phyloP scores from a whole-genome alignment of 2,329 filamentous ascomycete genomes.

The Clonostachys byssicola region DNA sequence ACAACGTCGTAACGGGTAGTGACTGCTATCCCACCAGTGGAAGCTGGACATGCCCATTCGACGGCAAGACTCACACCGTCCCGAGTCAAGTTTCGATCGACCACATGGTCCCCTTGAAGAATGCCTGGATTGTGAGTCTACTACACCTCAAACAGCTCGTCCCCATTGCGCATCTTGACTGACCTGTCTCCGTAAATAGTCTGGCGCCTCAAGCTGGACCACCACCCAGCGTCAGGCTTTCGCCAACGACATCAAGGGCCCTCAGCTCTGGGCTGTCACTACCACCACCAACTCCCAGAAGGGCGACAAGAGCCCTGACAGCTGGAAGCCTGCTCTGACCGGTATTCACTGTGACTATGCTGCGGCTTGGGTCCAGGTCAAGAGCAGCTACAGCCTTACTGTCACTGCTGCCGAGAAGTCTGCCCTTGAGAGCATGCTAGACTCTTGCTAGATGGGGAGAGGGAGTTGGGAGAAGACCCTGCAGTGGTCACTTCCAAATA shows the following conservation, averaged over 20 bases:
- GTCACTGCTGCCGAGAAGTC: slow-evolving; percentile 61
- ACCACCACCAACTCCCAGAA: slow-evolving; percentile 72
- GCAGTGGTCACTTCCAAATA: no score
- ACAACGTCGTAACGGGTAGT: slow-evolving; percentile 50
- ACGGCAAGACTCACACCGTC: slow-evolving; percentile 65
- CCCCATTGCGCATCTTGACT: neutral
- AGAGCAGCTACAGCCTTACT: slow-evolving; percentile 65
- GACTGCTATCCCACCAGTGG: slow-evolving; percentile 63
- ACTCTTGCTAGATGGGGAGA: slow-evolving; percentile 14
- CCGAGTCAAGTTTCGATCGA: slow-evolving; percentile 76
- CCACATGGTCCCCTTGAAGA: slow-evolving; percentile 76
- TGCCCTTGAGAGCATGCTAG: slow-evolving; percentile 16
- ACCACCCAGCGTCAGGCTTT: slow-evolving; percentile 61
- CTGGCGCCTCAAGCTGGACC: slow-evolving; percentile 70
- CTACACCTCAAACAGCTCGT: neutral
- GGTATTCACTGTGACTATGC: slow-evolving; percentile 78
- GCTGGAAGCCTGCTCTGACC: slow-evolving; percentile 68
- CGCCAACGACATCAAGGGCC: slow-evolving; percentile 72
- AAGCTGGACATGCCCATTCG: slow-evolving; percentile 68
- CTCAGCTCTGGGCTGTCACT: slow-evolving; percentile 77
- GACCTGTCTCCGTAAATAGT: slow-evolving; percentile 32
- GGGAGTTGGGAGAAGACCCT: no score
- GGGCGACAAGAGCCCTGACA: slow-evolving; percentile 68
- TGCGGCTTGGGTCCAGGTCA: slow-evolving; percentile 73
- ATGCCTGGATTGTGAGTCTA: slow-evolving; percentile 66